phyloP scores from a whole-genome alignment of 768 basidiomycete species.

The Mycena chlorophos region DNA sequence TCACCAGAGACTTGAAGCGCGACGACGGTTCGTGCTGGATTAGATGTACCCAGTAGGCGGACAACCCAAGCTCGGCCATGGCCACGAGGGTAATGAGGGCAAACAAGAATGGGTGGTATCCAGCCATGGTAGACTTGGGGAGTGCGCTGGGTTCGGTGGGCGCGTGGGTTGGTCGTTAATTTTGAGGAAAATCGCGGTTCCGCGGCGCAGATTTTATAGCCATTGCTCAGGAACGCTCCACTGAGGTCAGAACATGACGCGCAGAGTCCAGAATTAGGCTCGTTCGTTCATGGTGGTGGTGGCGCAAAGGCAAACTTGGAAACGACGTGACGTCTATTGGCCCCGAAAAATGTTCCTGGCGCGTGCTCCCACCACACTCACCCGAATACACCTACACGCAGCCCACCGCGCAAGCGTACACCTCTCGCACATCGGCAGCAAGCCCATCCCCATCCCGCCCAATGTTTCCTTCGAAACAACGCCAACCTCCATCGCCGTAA shows the following conservation, averaged over 20 bases:
- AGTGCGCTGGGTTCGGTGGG: neutral
- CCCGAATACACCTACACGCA: neutral
- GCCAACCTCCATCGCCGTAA: slow-evolving; percentile 25
- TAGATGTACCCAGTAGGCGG: slow-evolving; percentile 49
- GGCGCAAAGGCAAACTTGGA: neutral
- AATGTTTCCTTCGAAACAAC: slow-evolving; percentile 15
- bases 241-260: slow-evolving; percentile 2
- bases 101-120: slow-evolving; percentile 18
- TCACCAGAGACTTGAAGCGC: slow-evolving; percentile 11
- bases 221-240: neutral
- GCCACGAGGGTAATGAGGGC: slow-evolving; percentile 34
- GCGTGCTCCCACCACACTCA: neutral
- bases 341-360: neutral
- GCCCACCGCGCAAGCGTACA: slow-evolving; percentile 2
- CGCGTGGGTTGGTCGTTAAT: neutral
- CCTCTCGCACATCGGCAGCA: slow-evolving; percentile 38
- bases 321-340: neutral
- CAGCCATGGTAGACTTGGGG: slow-evolving; percentile 6
- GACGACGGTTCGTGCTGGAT: slow-evolving; percentile 46
- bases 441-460: slow-evolving; percentile 29
- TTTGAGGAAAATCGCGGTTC: neutral
- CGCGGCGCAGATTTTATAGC: neutral
- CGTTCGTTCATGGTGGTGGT: neutral
- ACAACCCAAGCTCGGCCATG: slow-evolving; percentile 52
- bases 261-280: neutral